Evolutionary conservation across 768 basidiomycete genomes (phyloP).

Genomic region (Aureoboletus auriporus): DNA sequence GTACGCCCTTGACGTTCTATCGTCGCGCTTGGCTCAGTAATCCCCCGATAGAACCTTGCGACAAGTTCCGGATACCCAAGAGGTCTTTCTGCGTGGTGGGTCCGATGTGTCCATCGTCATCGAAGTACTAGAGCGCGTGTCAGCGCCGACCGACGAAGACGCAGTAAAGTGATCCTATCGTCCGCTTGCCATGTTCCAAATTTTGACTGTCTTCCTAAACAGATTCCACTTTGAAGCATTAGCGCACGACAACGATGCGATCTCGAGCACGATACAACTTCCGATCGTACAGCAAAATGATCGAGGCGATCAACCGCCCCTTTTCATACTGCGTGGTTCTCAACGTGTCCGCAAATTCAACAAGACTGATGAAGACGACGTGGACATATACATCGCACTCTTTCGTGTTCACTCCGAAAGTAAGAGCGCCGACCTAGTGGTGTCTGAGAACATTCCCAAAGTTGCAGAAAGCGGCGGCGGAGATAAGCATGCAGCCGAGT

Average conservation of each 20-base stretch:
- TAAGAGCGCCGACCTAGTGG: constrained; percentile 76
- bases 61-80: constrained; percentile 92
- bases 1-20: constrained; percentile 45
- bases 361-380: constrained; percentile 51
- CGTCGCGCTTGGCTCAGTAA: not conserved
- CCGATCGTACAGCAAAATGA: constrained; percentile 39
- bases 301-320: constrained; percentile 46
- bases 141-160: constrained; percentile 47
- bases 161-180: constrained; percentile 59
- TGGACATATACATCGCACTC: constrained; percentile 75
- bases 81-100: constrained; percentile 77
- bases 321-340: constrained; percentile 59
- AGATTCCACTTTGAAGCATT: constrained; percentile 91
- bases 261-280: constrained; percentile 40
- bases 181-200: constrained; percentile 3
- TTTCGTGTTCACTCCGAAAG: constrained; percentile 57
- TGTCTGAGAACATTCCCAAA: constrained; percentile 80
- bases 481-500: constrained; percentile 39
- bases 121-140: constrained; percentile 78
- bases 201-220: constrained; percentile 6
- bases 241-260: constrained; percentile 86
- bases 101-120: constrained; percentile 74
- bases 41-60: constrained; percentile 49
- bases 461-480: constrained; percentile 33
- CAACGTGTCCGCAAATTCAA: constrained; percentile 82